Conservation (phyloP, 192 early-diverging fungal species). For the Rhizophagus clarus region DNA sequence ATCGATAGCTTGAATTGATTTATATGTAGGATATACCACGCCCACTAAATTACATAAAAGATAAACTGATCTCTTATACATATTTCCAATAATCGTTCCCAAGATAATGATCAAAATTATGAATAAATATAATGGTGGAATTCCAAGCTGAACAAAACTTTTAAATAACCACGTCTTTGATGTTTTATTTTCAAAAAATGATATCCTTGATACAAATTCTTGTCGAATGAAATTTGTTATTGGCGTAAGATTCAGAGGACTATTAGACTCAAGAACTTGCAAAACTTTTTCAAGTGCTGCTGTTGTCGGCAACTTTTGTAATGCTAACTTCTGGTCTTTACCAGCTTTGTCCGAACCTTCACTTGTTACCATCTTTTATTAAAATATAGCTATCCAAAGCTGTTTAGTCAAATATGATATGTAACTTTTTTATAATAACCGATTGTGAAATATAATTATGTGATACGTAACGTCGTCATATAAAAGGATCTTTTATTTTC, state of each 20-base stretch:
- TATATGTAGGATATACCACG: slow-evolving; percentile 53
- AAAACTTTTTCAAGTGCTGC: slow-evolving; percentile 38
- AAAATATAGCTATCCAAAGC: no score
- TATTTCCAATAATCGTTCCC: slow-evolving; percentile 28
- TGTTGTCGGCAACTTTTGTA: slow-evolving; percentile 36
- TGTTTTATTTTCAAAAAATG: slow-evolving; percentile 37
- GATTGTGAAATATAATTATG: no score
- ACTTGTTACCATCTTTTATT: neutral
- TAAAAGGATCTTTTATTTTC: no score
- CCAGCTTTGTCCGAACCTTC: neutral
- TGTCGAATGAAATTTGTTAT: slow-evolving; percentile 45
- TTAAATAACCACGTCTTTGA: slow-evolving; percentile 27
- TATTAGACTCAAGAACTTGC: slow-evolving; percentile 38
- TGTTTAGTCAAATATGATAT: no score
- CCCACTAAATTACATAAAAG: slow-evolving; percentile 49
- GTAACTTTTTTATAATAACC: no score
- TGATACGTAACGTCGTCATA: no score
- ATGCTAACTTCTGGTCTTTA: neutral
- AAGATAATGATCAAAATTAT: slow-evolving; percentile 34
- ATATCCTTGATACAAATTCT: slow-evolving; percentile 40
- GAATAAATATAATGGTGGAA: slow-evolving; percentile 41
- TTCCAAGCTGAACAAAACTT: slow-evolving; percentile 38
- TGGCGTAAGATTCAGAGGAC: slow-evolving; percentile 47
- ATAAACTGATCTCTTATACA: slow-evolving; percentile 44
- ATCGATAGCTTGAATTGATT: slow-evolving; percentile 50